Base-by-base conservation (phyloP, 352 stramenopile genomes). In the Phytopythium sindhum region DNA sequence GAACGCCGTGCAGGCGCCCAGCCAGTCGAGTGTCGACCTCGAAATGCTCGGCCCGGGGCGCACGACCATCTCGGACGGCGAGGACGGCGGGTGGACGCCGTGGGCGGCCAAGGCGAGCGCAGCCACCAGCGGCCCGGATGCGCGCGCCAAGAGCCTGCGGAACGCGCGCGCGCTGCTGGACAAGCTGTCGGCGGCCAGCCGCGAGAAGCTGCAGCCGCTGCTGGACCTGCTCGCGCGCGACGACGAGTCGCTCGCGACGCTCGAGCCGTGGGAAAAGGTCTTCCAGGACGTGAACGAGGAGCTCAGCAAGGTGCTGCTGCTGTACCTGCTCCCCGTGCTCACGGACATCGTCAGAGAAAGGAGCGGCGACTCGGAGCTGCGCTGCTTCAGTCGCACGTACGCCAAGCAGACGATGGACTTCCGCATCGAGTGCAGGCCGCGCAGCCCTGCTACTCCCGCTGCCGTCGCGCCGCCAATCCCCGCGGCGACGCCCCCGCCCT, bases 331-430 rank as follows among this genome's bases (percentile, higher is more conserved):
- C 64, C 81, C 81, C 5, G 71, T 77, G 33, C 50, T 90, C 31
- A 39, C 79, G 15, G 77, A 85, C 42, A 64, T 64, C 0, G 61
- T 72, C 33, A 67, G 73, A 14, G 58, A 65, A 50, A 28, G 54
- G 6, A 51, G 54, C 23, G 52, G 47, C 0, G 50, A 58, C 61
- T 63, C 63, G 29, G 55, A 72, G 21, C 39, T 88, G 51, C 73
- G 80, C 60, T 88, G 79, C 63, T 81, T 83, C 47, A 77, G 73
- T 57, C 80, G 80, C 47, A 83, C 68, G 37, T 91, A 89, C 64
- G 61, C 50, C 39, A 89, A 89, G 54, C 74, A 78, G 50, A 79
- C 78, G 7, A 86, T 85, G 68, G 81, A 91, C 45, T 78, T 88
- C n/a, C 65, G 70, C 37, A 78, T 91, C n/a, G 59, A 73, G 14